A percentile compares a stretch with the other conserved stretches of the same genome.
Evolutionary conservation across 1,284 basidiomycete species (phyloP).

Genomic region (Cryptococcus maquisensis): DNA sequence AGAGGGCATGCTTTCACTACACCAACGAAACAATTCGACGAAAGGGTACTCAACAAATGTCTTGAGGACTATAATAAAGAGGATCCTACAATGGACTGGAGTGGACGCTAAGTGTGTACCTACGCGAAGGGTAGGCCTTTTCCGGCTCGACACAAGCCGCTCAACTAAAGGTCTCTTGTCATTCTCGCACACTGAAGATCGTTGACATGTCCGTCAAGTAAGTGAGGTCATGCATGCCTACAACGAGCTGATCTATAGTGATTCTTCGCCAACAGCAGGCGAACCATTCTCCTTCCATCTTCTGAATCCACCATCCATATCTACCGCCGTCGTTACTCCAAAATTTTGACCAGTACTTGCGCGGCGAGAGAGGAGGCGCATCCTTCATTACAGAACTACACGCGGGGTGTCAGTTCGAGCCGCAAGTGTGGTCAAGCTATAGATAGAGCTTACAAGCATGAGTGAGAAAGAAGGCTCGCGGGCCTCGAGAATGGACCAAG

Average conservation of each 20-base stretch:
- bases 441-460: constrained; percentile 2
- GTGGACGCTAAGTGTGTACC: no score
- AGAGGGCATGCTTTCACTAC: no score
- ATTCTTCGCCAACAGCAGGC: not conserved
- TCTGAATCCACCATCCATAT: constrained; percentile 9
- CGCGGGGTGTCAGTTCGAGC: not conserved
- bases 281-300: constrained; percentile 6
- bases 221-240: no score
- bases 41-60: no score
- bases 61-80: no score
- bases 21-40: no score
- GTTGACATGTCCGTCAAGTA: not conserved
- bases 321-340: constrained; percentile 1
- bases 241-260: no score
- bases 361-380: constrained; percentile 10
- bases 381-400: constrained; percentile 10
- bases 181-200: not conserved
- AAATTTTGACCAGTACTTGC: not conserved
- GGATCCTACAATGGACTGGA: no score
- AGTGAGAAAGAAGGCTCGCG: not conserved
- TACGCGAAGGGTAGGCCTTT: no score
- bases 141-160: no score
- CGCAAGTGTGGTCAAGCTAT: no score
- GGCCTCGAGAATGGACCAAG: constrained; percentile 2
- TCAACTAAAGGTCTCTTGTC: not conserved